Evolutionary conservation across 352 stramenopile species (phyloP).

Genomic region (Pythium apleroticum): DNA sequence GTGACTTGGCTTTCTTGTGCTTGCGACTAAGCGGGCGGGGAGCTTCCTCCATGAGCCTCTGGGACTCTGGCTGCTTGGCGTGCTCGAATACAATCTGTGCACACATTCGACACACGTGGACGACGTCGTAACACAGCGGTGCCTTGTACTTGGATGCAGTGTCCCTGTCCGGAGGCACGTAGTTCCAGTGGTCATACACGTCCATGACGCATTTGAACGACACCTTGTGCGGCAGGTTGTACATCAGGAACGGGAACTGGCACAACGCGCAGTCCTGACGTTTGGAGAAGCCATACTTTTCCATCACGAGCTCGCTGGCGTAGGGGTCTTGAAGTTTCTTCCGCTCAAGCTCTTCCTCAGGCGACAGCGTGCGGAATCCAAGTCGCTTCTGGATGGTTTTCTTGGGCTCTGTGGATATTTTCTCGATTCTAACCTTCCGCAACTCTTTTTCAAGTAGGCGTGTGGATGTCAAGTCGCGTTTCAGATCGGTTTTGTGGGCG

Average conservation of each 20-base stretch:
- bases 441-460: conserved; percentile 55
- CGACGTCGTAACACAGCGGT: conserved; percentile 70
- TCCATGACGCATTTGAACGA: conserved; percentile 83
- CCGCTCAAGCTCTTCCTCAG: conserved; percentile 25
- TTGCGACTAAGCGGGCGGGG: conserved; percentile 23
- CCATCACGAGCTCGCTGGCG: conserved; percentile 46
- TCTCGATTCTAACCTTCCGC: conserved; percentile 47
- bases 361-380: conserved; percentile 27
- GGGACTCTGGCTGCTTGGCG: conserved; percentile 31
- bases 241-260: conserved; percentile 46
- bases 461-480: conserved; percentile 42
- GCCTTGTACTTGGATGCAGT: conserved; percentile 52
- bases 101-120: conserved; percentile 73
- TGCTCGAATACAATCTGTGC: conserved; percentile 64
- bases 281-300: conserved; percentile 62
- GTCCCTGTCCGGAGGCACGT: conserved; percentile 44
- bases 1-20: conserved; percentile 23
- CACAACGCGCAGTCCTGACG: conserved; percentile 67
- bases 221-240: conserved; percentile 68
- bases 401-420: conserved; percentile 28
- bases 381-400: conserved; percentile 24
- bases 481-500: conserved; percentile 41
- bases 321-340: conserved; percentile 40
- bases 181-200: conserved; percentile 59
- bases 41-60: conserved; percentile 3